Percentiles rank a stretch among this genome's conserved stretches.
These are phyloP conservation scores for Eucalyptus regnans DNA, from an alignment of 345 rosid species.

Conservation along the genomic window DNA sequence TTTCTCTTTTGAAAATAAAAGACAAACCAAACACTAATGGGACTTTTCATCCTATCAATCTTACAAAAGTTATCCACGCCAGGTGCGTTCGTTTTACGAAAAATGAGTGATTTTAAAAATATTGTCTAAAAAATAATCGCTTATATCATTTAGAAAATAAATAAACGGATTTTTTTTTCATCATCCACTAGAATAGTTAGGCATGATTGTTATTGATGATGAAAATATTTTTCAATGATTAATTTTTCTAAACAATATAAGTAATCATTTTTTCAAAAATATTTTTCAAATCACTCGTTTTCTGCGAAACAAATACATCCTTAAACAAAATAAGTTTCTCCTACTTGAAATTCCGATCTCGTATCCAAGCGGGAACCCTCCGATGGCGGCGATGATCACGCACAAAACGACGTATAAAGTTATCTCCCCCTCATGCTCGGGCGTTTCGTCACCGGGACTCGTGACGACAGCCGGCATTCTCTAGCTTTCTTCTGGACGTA, in stretches of 20 bases:
- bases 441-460: neutral
- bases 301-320: fast-evolving
- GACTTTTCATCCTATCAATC: neutral
- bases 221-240: no score
- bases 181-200: no score
- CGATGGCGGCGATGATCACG: conserved; percentile 39
- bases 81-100: fast-evolving
- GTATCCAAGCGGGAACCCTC: conserved; percentile 26
- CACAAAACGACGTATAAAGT: conserved; percentile 21
- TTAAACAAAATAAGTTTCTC: neutral
- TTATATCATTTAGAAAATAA: no score
- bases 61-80: neutral
- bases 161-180: no score
- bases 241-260: no score
- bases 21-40: no score
- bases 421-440: conserved; percentile 20
- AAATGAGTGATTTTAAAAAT: no score
- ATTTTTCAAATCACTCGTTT: no score
- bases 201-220: no score
- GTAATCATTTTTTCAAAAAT: no score
- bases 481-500: neutral
- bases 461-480: conserved; percentile 18
- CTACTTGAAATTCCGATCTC: conserved; percentile 45
- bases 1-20: neutral
- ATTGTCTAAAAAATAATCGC: fast-evolving